These are phyloP conservation scores for Pleomassaria siparia DNA, from an alignment of 2,329 filamentous ascomycete genomes.

Conservation along the genomic window DNA sequence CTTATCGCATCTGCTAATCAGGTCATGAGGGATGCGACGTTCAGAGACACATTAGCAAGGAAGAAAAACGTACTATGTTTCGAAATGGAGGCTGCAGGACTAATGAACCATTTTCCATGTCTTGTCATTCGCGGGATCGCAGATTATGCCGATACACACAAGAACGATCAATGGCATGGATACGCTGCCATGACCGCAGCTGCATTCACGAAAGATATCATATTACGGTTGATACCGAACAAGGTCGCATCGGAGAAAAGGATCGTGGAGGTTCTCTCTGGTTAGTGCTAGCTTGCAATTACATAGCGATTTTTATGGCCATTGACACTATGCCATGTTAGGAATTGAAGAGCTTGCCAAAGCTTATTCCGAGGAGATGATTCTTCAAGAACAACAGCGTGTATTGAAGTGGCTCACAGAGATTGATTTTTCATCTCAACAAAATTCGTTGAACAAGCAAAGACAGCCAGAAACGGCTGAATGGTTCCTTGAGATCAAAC, in stretches of 20 bases:
- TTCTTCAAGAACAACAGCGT: neutral
- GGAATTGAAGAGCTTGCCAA: no score
- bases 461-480: conserved; percentile 17
- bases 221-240: conserved; percentile 15
- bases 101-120: conserved; percentile 7
- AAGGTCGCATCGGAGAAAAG: conserved; percentile 19
- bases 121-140: conserved; percentile 7
- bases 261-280: conserved; percentile 12
- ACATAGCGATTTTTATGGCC: neutral
- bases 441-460: conserved; percentile 12
- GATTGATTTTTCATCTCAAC: conserved; percentile 13
- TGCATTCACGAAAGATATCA: conserved; percentile 21
- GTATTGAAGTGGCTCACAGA: conserved; percentile 18
- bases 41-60: conserved; percentile 1
- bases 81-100: neutral
- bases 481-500: conserved; percentile 20
- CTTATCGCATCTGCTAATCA: neutral
- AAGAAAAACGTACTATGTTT: conserved; percentile 6
- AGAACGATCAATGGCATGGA: conserved; percentile 9
- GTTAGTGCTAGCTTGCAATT: neutral
- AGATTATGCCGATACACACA: conserved; percentile 6
- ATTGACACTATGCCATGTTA: no score
- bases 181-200: conserved; percentile 12
- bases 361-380: no score
- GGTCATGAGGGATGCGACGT: neutral